A percentile compares a stretch with the other conserved stretches of the same genome.
These are phyloP conservation scores for Colletotrichum sidae DNA, from an alignment of 2,329 filamentous ascomycete species.

Conservation along the genomic window DNA sequence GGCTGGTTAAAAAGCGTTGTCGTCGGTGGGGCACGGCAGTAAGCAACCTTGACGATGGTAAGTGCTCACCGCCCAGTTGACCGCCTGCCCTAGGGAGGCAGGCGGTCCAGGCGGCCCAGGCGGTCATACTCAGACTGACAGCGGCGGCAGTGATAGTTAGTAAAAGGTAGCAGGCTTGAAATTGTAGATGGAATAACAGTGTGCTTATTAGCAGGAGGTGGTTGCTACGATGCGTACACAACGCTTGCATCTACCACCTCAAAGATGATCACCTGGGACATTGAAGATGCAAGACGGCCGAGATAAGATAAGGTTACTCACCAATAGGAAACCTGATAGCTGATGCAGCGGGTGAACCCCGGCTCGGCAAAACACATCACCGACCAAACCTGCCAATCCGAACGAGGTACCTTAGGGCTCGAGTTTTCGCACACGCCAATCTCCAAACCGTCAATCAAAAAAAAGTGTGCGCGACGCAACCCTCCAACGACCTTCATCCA, in stretches of 20 bases:
- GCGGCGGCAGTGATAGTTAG: too few relatives aligned
- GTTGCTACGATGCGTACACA: too few relatives aligned
- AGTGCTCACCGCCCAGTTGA: slow-evolving; percentile 13
- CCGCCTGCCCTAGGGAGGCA: background rate
- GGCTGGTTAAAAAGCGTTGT: slow-evolving; percentile 25
- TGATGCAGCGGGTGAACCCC: background rate
- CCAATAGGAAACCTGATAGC: too few relatives aligned
- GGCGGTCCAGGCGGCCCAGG: too few relatives aligned
- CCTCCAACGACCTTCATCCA: slow-evolving; percentile 19
- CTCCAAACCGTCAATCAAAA: slow-evolving; percentile 15
- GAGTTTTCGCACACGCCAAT: slow-evolving; percentile 18
- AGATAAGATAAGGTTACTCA: too few relatives aligned
- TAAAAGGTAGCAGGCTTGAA: too few relatives aligned
- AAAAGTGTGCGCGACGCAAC: slow-evolving; percentile 31
- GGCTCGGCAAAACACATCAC: slow-evolving; percentile 27
- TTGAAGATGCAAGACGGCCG: too few relatives aligned
- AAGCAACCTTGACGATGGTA: background rate
- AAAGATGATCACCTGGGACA: too few relatives aligned
- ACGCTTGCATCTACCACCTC: too few relatives aligned
- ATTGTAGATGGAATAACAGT: too few relatives aligned
- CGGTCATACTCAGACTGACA: too few relatives aligned
- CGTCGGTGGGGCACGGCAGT: slow-evolving; percentile 28
- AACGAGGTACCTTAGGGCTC: slow-evolving; percentile 15
- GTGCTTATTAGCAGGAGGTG: too few relatives aligned
- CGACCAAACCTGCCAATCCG: slow-evolving; percentile 3